Evolutionary conservation across 768 basidiomycete genomes (phyloP), one percentile per base, ranked within the genome.

Genomic region (Thelephora ganbajun): DNA sequence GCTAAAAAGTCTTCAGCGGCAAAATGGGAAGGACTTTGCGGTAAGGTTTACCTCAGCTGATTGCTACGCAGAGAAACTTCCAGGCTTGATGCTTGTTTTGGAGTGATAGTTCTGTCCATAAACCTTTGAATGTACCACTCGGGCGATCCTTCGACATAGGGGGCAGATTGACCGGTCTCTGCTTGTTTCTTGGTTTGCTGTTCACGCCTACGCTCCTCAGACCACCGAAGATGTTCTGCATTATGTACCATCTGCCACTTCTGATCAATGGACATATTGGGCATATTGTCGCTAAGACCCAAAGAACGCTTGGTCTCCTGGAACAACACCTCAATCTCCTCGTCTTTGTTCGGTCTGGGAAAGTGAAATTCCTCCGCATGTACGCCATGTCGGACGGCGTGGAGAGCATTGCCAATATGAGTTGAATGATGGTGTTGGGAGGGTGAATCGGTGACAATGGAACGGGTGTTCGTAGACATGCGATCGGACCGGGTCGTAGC

Each of bases 71-170:
- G 59, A 5, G 74, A 96, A 23, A 83, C 84, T 56, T 71, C 71
- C 42, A 98, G 67, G 48, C 83, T 79, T 18, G 73, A 69, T 9
- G 87, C 85, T 52, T 91, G 80, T 63, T 88, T 86, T 36, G 79
- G 65, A 1, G 82, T 91, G 44, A 96, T 79, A 1, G 84, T 84
- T 50, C 79, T 78, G 58, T 93, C 85, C 58, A 97, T 69, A 60
- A 96, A 89, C 63, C 83, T 89, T 62, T 81, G 77, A 53, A 98
- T 78, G 59, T 91, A 97, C 84, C 85, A 96, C 61, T 96, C 86
- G 1, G 93, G 91, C 7, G 84, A 78, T 51, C 83, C 81, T 47
- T 79, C 76, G 18, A 75, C 63, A 18, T 77, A 71, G 18, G 71
- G 61, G 5, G 66, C 63, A 6, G 76, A 54, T 47, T 76, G 75